Base-by-base conservation (phyloP, 805 yeast species). In the Candida peoriensis region DNA sequence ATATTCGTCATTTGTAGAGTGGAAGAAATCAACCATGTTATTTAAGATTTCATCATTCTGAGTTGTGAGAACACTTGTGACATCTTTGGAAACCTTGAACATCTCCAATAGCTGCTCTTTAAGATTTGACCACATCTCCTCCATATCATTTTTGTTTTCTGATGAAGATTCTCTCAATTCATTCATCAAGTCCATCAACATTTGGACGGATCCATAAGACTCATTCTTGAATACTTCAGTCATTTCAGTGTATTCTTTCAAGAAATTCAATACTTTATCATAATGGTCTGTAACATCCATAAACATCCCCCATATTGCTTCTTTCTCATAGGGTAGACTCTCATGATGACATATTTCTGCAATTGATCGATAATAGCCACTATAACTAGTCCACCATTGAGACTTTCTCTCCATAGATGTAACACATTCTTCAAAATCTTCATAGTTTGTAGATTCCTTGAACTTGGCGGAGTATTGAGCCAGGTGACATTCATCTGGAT, bases 321-420 rank as follows among this genome's bases (percentile, higher is more conserved):
- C 73, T 43, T 73, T 74, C 38, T 73, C 74, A 44, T 52, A 72
- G 0, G 79, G 78, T 1, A 70, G 42, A 0, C 74, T 60, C 30
- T 72, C 69, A 37, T 73, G 76, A 41, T 58, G 56, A 46, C 88
- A 81, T 0, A 78, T 58, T 2, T 65, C 62, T 2, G 72, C 62
- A 4, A 80, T 58, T 21, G 71, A 66, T 30, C 77, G 65, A 51
- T 73, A 79, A 47, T 79, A 72, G 0, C 86, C 86, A 42, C 78
- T 78, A 48, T 71, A 81, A 0, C 81, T 76, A 0, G 88, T 79
- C 90, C 90, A 81, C 70, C 80, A 75, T 44, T 79, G 82, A 0
- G 76, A 63, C 3, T 63, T 57, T 16, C 46, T 46, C 36, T 73
- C 72, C 25, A 74, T 41, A 3, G 60, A 55, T 4, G 43, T 33